These are phyloP conservation scores for Luffa aegyptiaca DNA, from an alignment of 306 rosid species.

Conservation along the genomic window DNA sequence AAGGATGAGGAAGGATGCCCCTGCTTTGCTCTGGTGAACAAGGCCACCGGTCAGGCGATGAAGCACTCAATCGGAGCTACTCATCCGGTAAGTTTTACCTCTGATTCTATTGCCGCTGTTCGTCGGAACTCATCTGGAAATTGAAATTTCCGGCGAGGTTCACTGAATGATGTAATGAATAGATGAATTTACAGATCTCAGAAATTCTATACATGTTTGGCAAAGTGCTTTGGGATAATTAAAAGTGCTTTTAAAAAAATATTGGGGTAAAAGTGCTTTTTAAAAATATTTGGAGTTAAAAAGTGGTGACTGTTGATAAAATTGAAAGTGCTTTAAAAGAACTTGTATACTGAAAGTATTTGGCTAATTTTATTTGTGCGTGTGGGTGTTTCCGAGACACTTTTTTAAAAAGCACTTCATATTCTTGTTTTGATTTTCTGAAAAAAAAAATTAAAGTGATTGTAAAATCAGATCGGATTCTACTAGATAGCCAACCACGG, in stretches of 20 bases:
- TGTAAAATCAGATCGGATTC: background rate
- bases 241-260: background rate
- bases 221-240: background rate
- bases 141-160: background rate
- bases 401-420: too few relatives aligned
- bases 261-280: background rate
- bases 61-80: constrained; percentile 61
- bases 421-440: background rate
- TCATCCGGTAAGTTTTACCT: constrained; percentile 47
- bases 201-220: background rate
- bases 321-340: too few relatives aligned
- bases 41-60: constrained; percentile 64
- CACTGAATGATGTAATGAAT: background rate
- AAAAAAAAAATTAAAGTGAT: background rate
- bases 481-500: too few relatives aligned
- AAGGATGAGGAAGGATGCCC: constrained; percentile 74
- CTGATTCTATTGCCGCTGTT: background rate
- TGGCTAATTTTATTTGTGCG: background rate
- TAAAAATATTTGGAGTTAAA: too few relatives aligned
- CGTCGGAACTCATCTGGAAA: background rate
- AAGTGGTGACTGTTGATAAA: too few relatives aligned
- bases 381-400: background rate
- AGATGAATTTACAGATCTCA: background rate
- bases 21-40: constrained; percentile 65
- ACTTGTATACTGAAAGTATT: too few relatives aligned